These are phyloP conservation scores for Floccularia luteovirens DNA, from an alignment of 768 basidiomycete species.

Conservation along the genomic window DNA sequence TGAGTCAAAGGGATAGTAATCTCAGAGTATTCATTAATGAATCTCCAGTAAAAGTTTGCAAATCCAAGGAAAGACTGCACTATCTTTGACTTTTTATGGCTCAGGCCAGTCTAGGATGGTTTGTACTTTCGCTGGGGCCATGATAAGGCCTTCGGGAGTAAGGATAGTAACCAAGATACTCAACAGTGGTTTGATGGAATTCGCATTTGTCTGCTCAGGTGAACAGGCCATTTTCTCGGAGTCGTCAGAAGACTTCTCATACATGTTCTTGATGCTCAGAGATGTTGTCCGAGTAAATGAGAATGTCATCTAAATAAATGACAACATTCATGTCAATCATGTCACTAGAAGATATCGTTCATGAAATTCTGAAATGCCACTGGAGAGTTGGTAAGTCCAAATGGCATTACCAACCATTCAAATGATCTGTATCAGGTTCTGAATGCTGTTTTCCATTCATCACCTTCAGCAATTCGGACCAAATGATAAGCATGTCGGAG, in stretches of 20 bases:
- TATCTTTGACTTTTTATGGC: slow-evolving; percentile 6
- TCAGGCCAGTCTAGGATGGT: slow-evolving; percentile 26
- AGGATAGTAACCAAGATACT: not conserved
- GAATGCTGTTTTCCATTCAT: slow-evolving; percentile 36
- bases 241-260: too few relatives aligned
- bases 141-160: slow-evolving; percentile 8
- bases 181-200: slow-evolving; percentile 16
- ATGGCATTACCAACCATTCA: too few relatives aligned
- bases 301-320: too few relatives aligned
- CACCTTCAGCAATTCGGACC: too few relatives aligned
- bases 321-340: too few relatives aligned
- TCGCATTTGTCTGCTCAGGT: slow-evolving; percentile 23
- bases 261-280: not conserved
- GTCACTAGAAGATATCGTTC: too few relatives aligned
- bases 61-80: not conserved
- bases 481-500: slow-evolving; percentile 25
- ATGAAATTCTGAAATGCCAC: slow-evolving; percentile 28
- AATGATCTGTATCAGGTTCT: too few relatives aligned
- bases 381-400: slow-evolving; percentile 29
- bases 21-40: slow-evolving; percentile 26
- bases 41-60: slow-evolving; percentile 34
- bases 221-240: slow-evolving; percentile 18
- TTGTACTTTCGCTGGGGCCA: slow-evolving; percentile 32
- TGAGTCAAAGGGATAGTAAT: slow-evolving; percentile 12
- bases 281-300: slow-evolving; percentile 14